Evolutionary conservation across 2,329 filamentous ascomycete species (phyloP), one percentile per base, ranked within the genome.

Genomic region (Trichoderma sp.): DNA sequence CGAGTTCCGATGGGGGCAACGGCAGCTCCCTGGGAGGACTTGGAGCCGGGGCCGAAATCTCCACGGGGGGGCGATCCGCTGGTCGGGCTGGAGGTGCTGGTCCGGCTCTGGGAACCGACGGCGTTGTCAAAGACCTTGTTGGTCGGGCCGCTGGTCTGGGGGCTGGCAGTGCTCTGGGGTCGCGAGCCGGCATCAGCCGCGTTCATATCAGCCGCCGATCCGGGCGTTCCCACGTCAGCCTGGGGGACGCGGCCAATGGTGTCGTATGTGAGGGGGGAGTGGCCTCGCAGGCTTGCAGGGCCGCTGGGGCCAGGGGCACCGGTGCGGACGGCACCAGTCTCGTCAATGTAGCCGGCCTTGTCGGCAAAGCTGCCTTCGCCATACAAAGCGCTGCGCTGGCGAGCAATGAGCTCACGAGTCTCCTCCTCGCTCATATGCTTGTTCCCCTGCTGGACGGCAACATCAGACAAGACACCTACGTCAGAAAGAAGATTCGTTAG

Each of bases 371-470:
- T 79, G 13, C 85, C 85, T 77, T 92, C 93, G 78, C 94, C 93
- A 81, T 98, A 99, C 73, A 99, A 83, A 73, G 95, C 94, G 81
- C 91, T 94, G 81, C 96, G 94, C 83, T 98, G 96, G 77, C 95
- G 94, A 75, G 94, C 92, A 81, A 98, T 97, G 80, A 98, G 86
- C 76, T 98, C 95, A 75, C 95, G 93, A 76, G 95, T 95, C 77
- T 97, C 94, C 76, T 97, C 94, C 83, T 98, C 96, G 78, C 91
- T 96, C 91, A 97, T 92, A 77, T 84, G 90, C 85, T 97, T 97
- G 85, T 85, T 87, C 67, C 70, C 71, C 60, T 73, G 75, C 54
- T 78, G 76, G 70, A 76, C 68, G 70, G 77, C 69, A 65, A 83
- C 74, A 66, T 87, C 85, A 77, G 82, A 74, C 74, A 86, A 78